Conservation (phyloP, 306 rosid genomes). For the Clitoria ternatea region DNA sequence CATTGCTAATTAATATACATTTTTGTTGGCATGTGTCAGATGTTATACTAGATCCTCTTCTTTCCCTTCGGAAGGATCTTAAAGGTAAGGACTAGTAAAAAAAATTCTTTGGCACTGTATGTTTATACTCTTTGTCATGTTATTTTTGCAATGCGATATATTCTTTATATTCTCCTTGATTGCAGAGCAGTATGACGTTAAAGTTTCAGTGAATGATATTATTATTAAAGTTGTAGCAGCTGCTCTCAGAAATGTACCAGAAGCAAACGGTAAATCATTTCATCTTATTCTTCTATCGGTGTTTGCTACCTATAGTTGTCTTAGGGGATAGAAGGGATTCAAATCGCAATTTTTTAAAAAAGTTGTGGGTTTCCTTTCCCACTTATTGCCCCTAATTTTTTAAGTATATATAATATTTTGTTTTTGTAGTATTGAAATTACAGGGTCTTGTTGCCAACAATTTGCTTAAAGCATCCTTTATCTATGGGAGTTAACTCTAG, state of each 20-base stretch:
- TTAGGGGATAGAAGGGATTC: neutral
- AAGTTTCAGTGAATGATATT: constrained; percentile 97
- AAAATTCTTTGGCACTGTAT: constrained; percentile 3
- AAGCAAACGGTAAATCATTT: constrained; percentile 76
- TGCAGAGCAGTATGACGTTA: constrained; percentile 84
- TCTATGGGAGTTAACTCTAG: neutral
- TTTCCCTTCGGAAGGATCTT: constrained; percentile 84
- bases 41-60: constrained; percentile 86
- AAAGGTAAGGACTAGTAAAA: constrained; percentile 52
- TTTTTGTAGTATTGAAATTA: neutral
- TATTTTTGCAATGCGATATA: constrained; percentile 12
- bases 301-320: neutral
- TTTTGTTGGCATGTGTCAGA: constrained; percentile 45
- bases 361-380: neutral
- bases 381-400: neutral
- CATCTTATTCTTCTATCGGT: constrained; percentile 12
- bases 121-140: neutral
- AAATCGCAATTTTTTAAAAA: neutral
- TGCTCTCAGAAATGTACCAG: constrained; percentile 78
- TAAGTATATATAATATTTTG: neutral
- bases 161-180: constrained; percentile 26
- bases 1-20: constrained; percentile 12
- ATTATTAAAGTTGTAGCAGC: constrained; percentile 94
- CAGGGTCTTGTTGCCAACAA: neutral
- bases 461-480: neutral